Percentiles rank a stretch among this genome's conserved stretches.
Conservation (phyloP, 371 early-diverging fungal genomes). For the Sanchytrium tribonematis region DNA sequence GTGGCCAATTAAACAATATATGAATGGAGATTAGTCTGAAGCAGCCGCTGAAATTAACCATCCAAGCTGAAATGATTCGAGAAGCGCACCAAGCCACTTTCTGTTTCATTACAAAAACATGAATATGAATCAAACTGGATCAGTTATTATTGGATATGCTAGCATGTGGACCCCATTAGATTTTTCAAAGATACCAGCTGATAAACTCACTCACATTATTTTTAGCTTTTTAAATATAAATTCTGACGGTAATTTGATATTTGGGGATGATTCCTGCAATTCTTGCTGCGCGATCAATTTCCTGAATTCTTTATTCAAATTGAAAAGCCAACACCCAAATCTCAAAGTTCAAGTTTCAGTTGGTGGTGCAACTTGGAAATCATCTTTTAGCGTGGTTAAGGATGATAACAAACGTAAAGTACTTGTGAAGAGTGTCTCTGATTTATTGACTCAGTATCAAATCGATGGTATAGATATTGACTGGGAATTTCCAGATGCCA, state of each 20-base stretch:
- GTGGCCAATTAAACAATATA: too few species aligned
- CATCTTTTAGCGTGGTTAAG: not conserved
- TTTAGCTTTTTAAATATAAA: not conserved
- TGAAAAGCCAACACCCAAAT: not conserved
- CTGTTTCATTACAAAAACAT: too few species aligned
- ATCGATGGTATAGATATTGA: not conserved
- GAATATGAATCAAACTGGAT: not conserved
- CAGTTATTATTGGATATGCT: not conserved
- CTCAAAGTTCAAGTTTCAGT: not conserved
- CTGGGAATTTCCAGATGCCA: not conserved
- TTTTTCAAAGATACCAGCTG: not conserved
- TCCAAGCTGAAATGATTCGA: too few species aligned
- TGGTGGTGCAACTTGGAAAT: not conserved
- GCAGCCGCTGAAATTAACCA: too few species aligned
- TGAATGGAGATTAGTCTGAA: too few species aligned
- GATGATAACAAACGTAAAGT: not conserved
- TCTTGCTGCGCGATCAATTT: not conserved
- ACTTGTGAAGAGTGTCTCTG: not conserved
- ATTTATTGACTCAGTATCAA: not conserved
- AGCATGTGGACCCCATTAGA: not conserved
- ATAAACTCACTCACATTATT: not conserved
- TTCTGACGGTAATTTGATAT: not conserved
- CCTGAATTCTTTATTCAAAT: not conserved
- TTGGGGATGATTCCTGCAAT: not conserved
- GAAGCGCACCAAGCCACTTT: too few species aligned